Evolutionary conservation across 192 early-diverging fungal species (phyloP), one percentile per base, ranked within the genome.

Genomic region (Backusella westeae): DNA sequence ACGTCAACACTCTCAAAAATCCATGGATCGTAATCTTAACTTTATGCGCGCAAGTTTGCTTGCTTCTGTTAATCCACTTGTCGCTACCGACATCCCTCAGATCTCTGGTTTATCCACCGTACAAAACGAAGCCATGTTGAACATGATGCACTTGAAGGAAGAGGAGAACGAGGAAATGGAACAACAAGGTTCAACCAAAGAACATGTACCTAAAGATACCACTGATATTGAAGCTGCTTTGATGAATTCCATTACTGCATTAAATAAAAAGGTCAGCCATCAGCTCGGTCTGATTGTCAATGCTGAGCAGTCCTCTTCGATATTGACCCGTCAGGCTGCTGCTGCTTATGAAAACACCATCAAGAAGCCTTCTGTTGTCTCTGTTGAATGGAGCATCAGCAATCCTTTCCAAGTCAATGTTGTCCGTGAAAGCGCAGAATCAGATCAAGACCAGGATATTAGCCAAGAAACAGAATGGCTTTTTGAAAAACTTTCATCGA

Each of bases 201-300:
- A 63, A 29, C 26, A 63, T 63, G 56, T 12, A 29, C 23, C 56
- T 9, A 63, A 26, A 26, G 56, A 63, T 63, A 63, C 56, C 23
- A 14, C 56, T 63, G 56, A 12, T 26, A 71, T 72, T 10, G 76
- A 70, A 32, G 32, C 0, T 39, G 12, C 26, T 10, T 44, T 77
- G 53, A n/a, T 52, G 5, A 53, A 77, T 26, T 52, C 76, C 21
- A 29, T 77, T 41, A 39, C 8, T 6, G 36, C 32, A 23, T 34
- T 77, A 34, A 77, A 77, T 35, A 70, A 77, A 42, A 70, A 69
- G 34, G 71, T 77, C 69, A 46, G 69, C n/a, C 35, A 41, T 34
- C 76, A 77, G 17, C 46, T 77, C 10, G 70, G 76, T 23, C 34
- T 77, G 41, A 77, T 77, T 35, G 70, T 77, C 46, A 77, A 77